Conservation (phyloP, 2,329 filamentous ascomycete genomes). For the Apiospora koreana region DNA sequence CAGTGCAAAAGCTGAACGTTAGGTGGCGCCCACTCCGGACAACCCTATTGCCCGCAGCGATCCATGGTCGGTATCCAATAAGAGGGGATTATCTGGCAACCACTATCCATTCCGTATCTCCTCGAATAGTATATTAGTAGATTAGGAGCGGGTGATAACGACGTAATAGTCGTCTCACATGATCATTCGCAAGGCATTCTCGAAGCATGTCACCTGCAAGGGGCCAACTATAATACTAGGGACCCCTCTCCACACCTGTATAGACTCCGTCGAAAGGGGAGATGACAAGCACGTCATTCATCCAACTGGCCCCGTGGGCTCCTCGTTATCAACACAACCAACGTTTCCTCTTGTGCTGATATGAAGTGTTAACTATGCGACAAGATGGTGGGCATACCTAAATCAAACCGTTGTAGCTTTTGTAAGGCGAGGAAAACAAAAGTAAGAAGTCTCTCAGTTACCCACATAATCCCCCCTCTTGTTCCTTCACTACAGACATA, state of each 20-base stretch:
- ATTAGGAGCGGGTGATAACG: neutral
- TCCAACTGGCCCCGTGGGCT: neutral
- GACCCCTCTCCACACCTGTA: neutral
- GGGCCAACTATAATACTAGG: neutral
- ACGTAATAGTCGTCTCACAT: neutral
- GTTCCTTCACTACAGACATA: too few relatives aligned
- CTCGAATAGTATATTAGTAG: neutral
- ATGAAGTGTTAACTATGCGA: neutral
- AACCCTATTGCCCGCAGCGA: neutral
- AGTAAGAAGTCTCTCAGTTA: conserved; percentile 19
- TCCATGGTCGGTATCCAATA: neutral
- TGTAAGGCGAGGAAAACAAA: conserved; percentile 32
- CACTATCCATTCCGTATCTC: neutral
- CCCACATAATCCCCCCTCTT: neutral
- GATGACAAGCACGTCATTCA: neutral
- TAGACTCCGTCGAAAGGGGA: neutral
- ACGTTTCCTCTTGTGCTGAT: too few relatives aligned
- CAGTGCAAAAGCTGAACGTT: neutral
- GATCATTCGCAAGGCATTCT: neutral
- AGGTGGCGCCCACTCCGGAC: neutral
- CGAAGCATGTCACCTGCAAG: neutral
- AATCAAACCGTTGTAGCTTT: conserved; percentile 32
- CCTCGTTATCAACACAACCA: too few relatives aligned
- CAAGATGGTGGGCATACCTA: conserved; percentile 32
- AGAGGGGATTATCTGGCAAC: neutral